Percentiles rank a stretch among this genome's conserved stretches.
Evolutionary conservation across 495 filamentous ascomycete species (phyloP).

Genomic region (Cairneyella variabilis): DNA sequence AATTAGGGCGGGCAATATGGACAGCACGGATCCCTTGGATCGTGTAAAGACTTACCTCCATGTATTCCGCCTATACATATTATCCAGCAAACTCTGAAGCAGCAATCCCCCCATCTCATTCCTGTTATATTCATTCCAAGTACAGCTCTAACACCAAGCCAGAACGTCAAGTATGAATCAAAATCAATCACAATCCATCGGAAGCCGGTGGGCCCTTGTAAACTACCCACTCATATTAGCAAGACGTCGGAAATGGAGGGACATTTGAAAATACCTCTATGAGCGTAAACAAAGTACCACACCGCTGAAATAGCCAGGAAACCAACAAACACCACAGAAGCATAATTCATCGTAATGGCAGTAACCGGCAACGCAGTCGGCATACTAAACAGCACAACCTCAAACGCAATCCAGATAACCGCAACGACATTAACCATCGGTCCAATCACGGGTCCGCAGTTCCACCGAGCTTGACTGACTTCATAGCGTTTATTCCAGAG

Average conservation of each 20-base stretch:
- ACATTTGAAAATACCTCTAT: constrained; percentile 32
- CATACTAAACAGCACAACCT: constrained; percentile 30
- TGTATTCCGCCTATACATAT: no score
- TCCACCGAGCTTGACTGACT: constrained; percentile 22
- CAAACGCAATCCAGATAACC: constrained; percentile 24
- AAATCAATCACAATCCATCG: constrained; percentile 35
- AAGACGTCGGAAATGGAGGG: constrained; percentile 11
- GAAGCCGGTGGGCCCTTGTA: constrained; percentile 44
- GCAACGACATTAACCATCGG: constrained; percentile 23
- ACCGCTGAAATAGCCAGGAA: constrained; percentile 38
- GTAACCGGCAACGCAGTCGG: constrained; percentile 35
- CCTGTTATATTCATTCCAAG: no score
- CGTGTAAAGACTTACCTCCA: no score
- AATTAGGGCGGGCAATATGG: no score
- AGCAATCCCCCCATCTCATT: no score
- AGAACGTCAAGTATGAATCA: no score
- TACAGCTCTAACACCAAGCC: no score
- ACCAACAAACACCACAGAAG: constrained; percentile 25
- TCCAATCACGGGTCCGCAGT: constrained; percentile 22
- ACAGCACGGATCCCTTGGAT: no score
- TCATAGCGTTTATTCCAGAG: constrained; percentile 30
- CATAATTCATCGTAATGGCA: constrained; percentile 43
- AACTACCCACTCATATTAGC: constrained; percentile 24
- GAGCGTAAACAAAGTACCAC: constrained; percentile 45
- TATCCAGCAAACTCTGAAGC: no score